Evolutionary conservation across 2,329 filamentous ascomycete genomes (phyloP).

Genomic region (Hortaea sp.): DNA sequence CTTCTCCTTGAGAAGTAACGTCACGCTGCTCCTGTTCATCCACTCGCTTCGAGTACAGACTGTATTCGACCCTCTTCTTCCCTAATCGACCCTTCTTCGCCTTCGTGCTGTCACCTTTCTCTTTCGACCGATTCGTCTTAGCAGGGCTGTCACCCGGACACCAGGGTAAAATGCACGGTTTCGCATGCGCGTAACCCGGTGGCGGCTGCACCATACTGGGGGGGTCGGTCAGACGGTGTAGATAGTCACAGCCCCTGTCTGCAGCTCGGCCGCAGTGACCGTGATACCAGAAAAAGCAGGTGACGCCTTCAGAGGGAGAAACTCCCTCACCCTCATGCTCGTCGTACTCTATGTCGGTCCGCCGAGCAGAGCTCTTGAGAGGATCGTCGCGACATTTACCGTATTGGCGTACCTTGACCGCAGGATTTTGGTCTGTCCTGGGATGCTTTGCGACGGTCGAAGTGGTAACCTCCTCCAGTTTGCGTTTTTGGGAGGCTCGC

Average conservation of each 20-base stretch:
- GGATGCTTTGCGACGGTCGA: too few relatives aligned
- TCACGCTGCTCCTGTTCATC: too few relatives aligned
- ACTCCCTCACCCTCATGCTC: neutral
- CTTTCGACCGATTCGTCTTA: neutral
- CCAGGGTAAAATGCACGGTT: slow-evolving; percentile 9
- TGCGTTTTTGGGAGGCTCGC: too few relatives aligned
- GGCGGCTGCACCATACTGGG: slow-evolving; percentile 12
- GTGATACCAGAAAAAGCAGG: slow-evolving; percentile 16
- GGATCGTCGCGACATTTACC: neutral
- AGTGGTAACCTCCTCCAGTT: too few relatives aligned
- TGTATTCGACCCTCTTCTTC: neutral
- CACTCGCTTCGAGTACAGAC: too few relatives aligned
- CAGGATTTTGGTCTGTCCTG: too few relatives aligned
- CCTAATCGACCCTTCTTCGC: neutral
- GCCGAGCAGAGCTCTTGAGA: neutral
- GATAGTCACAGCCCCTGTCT: slow-evolving; percentile 4
- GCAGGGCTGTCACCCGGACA: slow-evolving; percentile 11
- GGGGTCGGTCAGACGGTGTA: slow-evolving; percentile 7
- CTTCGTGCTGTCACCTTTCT: neutral
- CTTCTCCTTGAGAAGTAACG: too few relatives aligned
- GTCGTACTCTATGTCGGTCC: neutral
- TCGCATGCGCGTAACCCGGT: slow-evolving; percentile 8
- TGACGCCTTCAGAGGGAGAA: neutral
- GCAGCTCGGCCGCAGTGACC: slow-evolving; percentile 5
- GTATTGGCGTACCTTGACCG: too few relatives aligned